These are phyloP conservation scores for Lasiodiplodia theobromae DNA, from an alignment of 2,329 filamentous ascomycete species.

Conservation along the genomic window DNA sequence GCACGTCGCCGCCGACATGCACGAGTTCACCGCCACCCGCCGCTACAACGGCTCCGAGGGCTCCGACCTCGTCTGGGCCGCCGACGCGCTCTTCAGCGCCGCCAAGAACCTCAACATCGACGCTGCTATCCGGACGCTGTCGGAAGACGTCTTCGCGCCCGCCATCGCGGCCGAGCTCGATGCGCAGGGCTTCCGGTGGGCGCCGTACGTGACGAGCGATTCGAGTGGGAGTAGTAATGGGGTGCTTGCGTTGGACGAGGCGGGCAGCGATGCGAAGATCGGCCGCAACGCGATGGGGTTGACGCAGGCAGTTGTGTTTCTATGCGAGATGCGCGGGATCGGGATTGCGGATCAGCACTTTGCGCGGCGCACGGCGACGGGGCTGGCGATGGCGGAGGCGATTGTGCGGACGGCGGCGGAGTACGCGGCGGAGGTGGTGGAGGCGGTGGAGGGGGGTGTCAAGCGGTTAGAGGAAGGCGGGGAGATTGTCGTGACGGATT, in stretches of 20 bases:
- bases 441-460: slow-evolving; percentile 41
- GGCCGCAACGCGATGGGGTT: slow-evolving; percentile 48
- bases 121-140: slow-evolving; percentile 42
- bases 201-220: slow-evolving; percentile 43
- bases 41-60: slow-evolving; percentile 34
- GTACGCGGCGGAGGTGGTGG: slow-evolving; percentile 37
- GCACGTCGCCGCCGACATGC: slow-evolving; percentile 47
- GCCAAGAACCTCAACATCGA: slow-evolving; percentile 49
- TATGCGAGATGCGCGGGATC: slow-evolving; percentile 47
- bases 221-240: no score
- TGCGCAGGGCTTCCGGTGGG: slow-evolving; percentile 41
- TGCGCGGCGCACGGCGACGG: slow-evolving; percentile 42
- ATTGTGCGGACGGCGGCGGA: slow-evolving; percentile 45
- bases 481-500: slow-evolving; percentile 44
- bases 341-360: slow-evolving; percentile 45
- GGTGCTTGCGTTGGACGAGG: slow-evolving; percentile 41
- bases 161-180: slow-evolving; percentile 41
- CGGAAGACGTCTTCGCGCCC: slow-evolving; percentile 44
- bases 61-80: slow-evolving; percentile 41
- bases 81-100: slow-evolving; percentile 46
- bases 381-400: slow-evolving; percentile 43
- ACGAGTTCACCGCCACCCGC: slow-evolving; percentile 43
- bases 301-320: slow-evolving; percentile 44
- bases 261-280: slow-evolving; percentile 46
- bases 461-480: slow-evolving; percentile 38